Base-by-base conservation (phyloP, 805 yeast genomes). In the Saturnispora quitensis region DNA sequence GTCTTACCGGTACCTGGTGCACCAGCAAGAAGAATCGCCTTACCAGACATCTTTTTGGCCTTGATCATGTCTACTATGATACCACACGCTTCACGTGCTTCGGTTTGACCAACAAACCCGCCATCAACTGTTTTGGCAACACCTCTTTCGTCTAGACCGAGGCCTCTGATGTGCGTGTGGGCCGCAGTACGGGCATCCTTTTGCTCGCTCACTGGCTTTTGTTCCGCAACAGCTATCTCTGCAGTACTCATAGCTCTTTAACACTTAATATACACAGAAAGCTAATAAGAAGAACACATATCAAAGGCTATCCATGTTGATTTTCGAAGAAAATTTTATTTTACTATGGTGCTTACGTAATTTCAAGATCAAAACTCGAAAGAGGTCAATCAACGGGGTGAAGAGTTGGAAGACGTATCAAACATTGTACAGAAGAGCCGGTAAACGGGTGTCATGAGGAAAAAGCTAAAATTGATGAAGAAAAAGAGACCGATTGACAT, bases 1-100 rank as follows among this genome's bases (percentile, higher is more conserved):
- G 99, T 93, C 68, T 93, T 93, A 69, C 99, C 99, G 0, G 99
- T 93, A 13, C 96, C 88, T 28, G 99, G 99, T 10, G 98, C 98
- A 40, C 99, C 99, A 0, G 99, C 98, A 55, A 93, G 76, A 56
- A 93, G 71, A 20, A 90, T 93, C 1, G 98, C 97, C 59, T 97
- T 80, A 27, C 99, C 99, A 22, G 98, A 97, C 69, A 93, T 91
- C 58, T 87, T 82, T 48, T 97, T 96, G 34, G 86, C 89, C 65
- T 88, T 89, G 55, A 93, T 89, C 89, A 93, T 84, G 71, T 87
- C 90, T 60, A 91, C 77, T 50, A 93, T 84, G 42, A 93, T 84
- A 53, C 97, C 99, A 18, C 97, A 96, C 5, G 99, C 98, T 50
- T 55, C 56, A 69, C 99, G 81, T 3, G 99, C 99, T 65, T 87